A percentile compares a stretch with the other conserved stretches of the same genome.
Evolutionary conservation across 129 eudicot species (phyloP).

Genomic region (Lactuca sativa): DNA sequence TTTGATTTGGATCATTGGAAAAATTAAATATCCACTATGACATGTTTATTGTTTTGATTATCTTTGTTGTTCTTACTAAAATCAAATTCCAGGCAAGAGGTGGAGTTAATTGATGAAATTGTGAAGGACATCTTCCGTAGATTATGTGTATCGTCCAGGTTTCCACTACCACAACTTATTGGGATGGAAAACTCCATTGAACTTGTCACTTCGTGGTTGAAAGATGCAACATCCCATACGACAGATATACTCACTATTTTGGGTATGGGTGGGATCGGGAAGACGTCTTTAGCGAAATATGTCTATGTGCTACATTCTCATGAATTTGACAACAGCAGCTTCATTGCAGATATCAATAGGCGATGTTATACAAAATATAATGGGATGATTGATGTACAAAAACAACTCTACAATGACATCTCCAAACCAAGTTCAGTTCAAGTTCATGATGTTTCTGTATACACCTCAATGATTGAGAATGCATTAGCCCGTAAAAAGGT

Average conservation of each 20-base stretch:
- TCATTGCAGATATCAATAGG: no score
- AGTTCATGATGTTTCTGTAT: not conserved
- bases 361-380: not conserved
- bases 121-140: conserved; percentile 7
- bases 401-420: conserved; percentile 29
- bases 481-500: not conserved
- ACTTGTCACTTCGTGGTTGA: conserved; percentile 15
- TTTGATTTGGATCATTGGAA: no score
- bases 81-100: conserved; percentile 4
- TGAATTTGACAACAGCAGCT: conserved; percentile 10
- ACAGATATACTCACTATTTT: not conserved
- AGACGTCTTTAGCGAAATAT: conserved; percentile 4
- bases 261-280: no score
- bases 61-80: not conserved
- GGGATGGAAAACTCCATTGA: conserved; percentile 6
- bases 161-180: conserved; percentile 1
- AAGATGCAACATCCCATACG: conserved; percentile 6
- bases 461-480: conserved; percentile 15
- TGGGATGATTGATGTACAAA: conserved; percentile 6
- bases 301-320: not conserved
- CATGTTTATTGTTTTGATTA: not conserved
- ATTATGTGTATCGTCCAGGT: not conserved
- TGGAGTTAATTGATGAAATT: conserved; percentile 12
- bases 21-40: no score
- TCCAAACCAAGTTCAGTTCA: conserved; percentile 1